Evolutionary conservation across 1,284 basidiomycete genomes (phyloP).

Genomic region (Fistulinella cinereoalba): DNA sequence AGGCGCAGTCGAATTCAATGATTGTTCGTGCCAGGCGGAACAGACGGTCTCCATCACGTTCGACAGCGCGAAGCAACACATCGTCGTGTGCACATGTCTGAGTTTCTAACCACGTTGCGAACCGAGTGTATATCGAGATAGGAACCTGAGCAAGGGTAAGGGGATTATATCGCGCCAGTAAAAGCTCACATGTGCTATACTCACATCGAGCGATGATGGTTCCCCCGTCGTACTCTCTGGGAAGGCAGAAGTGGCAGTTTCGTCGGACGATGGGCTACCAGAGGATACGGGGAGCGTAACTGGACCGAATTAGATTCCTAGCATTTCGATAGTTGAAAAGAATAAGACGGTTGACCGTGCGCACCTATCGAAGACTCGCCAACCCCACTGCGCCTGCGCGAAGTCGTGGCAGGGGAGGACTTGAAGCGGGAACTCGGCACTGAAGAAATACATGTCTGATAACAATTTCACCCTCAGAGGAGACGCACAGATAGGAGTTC

Average conservation of each 20-base stretch:
- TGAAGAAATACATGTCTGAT: not conserved
- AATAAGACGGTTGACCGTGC: not conserved
- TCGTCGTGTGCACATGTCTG: constrained; percentile 6
- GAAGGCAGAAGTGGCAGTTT: too few species aligned
- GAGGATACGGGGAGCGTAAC: not conserved
- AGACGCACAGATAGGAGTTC: not conserved
- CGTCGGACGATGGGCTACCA: not conserved
- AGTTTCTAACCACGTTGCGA: constrained; percentile 21
- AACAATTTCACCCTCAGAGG: too few species aligned
- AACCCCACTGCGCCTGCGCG: too few species aligned
- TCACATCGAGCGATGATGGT: constrained; percentile 22
- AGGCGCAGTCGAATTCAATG: constrained; percentile 16
- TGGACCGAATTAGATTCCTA: constrained; percentile 1
- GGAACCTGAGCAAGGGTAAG: constrained; percentile 2
- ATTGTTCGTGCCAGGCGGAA: constrained; percentile 16
- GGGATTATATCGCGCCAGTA: not conserved
- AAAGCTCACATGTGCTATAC: not conserved
- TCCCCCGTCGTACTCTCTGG: too few species aligned
- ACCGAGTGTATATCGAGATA: constrained; percentile 14
- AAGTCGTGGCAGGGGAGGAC: not conserved
- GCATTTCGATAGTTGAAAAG: not conserved
- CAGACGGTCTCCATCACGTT: constrained; percentile 16
- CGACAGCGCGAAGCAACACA: constrained; percentile 12
- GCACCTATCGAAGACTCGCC: constrained; percentile 7
- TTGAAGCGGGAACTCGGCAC: not conserved